These are phyloP conservation scores for Quaeritorhiza haematococci DNA, from an alignment of 371 early-diverging fungal genomes.

Conservation along the genomic window DNA sequence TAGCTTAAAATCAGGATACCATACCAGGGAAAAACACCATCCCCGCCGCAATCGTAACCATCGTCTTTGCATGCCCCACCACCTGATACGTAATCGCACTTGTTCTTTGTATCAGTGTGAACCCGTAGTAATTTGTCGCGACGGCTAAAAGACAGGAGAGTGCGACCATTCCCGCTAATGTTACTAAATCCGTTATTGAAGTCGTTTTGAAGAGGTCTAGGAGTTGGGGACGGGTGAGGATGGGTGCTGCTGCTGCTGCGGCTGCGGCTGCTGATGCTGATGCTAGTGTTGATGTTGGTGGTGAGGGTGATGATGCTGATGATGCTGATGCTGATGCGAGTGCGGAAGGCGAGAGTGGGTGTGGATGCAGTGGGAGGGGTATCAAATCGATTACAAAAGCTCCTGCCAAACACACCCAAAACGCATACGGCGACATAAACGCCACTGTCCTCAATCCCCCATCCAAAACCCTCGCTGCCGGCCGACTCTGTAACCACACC, in stretches of 20 bases:
- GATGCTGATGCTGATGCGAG: not conserved
- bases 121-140: conserved; percentile 15
- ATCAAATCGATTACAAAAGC: not conserved
- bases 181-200: not conserved
- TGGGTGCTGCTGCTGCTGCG: too few species aligned
- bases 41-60: conserved; percentile 6
- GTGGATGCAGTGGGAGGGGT: too few species aligned
- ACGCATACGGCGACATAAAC: not conserved
- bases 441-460: not conserved
- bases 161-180: not conserved
- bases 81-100: conserved; percentile 18
- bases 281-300: too few species aligned
- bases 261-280: too few species aligned
- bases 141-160: conserved; percentile 8
- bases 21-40: not conserved
- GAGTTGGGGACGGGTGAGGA: too few species aligned
- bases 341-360: not conserved
- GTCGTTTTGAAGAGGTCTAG: too few species aligned
- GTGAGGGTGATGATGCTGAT: too few species aligned
- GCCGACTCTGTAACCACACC: not conserved
- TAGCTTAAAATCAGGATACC: not conserved
- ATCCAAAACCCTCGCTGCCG: not conserved
- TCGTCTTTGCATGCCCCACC: conserved; percentile 16
- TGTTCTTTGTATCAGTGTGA: conserved; percentile 11
- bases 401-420: not conserved